These are phyloP conservation scores for Fusarium coicis DNA, from an alignment of 2,329 filamentous ascomycete genomes.

Conservation along the genomic window DNA sequence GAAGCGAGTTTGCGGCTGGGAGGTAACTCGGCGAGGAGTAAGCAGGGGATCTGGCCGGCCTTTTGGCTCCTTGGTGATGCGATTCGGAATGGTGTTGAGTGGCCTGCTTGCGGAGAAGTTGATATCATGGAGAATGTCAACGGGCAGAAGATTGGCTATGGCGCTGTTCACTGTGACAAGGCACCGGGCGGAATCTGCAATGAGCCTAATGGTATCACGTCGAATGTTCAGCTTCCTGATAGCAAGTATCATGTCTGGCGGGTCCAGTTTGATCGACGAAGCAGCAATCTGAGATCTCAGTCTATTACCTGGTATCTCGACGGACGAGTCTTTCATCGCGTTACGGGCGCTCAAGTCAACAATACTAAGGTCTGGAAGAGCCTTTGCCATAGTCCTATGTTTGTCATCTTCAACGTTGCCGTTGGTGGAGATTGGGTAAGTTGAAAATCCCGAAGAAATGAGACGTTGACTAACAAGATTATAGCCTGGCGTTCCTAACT, in stretches of 20 bases:
- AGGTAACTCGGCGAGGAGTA: slow-evolving; percentile 51
- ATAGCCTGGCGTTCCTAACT: slow-evolving; percentile 62
- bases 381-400: slow-evolving; percentile 62
- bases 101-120: slow-evolving; percentile 66
- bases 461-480: not conserved
- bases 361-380: slow-evolving; percentile 60
- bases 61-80: slow-evolving; percentile 67
- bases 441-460: not conserved
- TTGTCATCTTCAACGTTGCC: slow-evolving; percentile 65
- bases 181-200: slow-evolving; percentile 60
- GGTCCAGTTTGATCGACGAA: slow-evolving; percentile 61
- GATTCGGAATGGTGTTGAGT: slow-evolving; percentile 58
- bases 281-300: slow-evolving; percentile 58
- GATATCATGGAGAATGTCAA: slow-evolving; percentile 69
- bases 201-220: slow-evolving; percentile 58
- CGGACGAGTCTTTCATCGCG: slow-evolving; percentile 54
- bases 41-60: slow-evolving; percentile 68
- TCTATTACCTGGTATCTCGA: slow-evolving; percentile 63
- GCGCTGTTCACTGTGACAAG: slow-evolving; percentile 63
- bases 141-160: slow-evolving; percentile 58
- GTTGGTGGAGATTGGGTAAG: slow-evolving; percentile 65
- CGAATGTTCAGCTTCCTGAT: slow-evolving; percentile 50
- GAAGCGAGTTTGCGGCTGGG: slow-evolving; percentile 62
- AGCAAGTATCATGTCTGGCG: slow-evolving; percentile 61
- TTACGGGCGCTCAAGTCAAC: slow-evolving; percentile 58